A percentile compares a stretch with the other conserved stretches of the same genome.
Evolutionary conservation across 768 basidiomycete genomes (phyloP).

Genomic region (Amanita phalloides): DNA sequence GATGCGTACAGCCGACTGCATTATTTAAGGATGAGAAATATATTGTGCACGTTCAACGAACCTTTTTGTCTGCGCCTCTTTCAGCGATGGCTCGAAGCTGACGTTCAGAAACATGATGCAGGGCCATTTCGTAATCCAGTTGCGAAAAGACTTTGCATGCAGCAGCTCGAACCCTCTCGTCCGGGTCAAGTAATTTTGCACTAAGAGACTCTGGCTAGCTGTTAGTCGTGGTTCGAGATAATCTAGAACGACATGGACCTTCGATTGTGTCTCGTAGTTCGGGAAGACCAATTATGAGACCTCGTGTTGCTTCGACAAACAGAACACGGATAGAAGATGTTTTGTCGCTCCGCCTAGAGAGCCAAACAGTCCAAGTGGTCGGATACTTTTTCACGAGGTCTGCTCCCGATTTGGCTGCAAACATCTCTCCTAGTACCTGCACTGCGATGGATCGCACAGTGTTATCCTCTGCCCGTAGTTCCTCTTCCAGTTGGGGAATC

Average conservation of each 20-base stretch:
- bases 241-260: constrained; percentile 33
- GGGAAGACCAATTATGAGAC: constrained; percentile 51
- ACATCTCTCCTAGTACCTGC: constrained; percentile 84
- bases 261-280: constrained; percentile 65
- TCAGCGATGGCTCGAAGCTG: constrained; percentile 58
- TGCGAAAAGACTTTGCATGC: constrained; percentile 73
- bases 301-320: constrained; percentile 62
- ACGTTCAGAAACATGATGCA: constrained; percentile 64
- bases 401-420: constrained; percentile 58
- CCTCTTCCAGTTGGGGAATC: constrained; percentile 88
- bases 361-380: constrained; percentile 78
- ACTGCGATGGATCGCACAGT: constrained; percentile 74
- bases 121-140: constrained; percentile 83
- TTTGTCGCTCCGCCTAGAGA: constrained; percentile 71
- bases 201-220: constrained; percentile 38
- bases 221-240: neutral
- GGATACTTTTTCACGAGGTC: constrained; percentile 79
- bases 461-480: constrained; percentile 67
- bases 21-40: neutral
- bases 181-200: constrained; percentile 71
- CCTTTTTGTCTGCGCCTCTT: constrained; percentile 82
- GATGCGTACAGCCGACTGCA: constrained; percentile 45
- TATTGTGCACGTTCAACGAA: constrained; percentile 16
- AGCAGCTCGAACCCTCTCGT: constrained; percentile 84
- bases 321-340: constrained; percentile 57